These are phyloP conservation scores for Parastagonospora nodorum DNA, from an alignment of 2,329 filamentous ascomycete genomes.

Conservation along the genomic window DNA sequence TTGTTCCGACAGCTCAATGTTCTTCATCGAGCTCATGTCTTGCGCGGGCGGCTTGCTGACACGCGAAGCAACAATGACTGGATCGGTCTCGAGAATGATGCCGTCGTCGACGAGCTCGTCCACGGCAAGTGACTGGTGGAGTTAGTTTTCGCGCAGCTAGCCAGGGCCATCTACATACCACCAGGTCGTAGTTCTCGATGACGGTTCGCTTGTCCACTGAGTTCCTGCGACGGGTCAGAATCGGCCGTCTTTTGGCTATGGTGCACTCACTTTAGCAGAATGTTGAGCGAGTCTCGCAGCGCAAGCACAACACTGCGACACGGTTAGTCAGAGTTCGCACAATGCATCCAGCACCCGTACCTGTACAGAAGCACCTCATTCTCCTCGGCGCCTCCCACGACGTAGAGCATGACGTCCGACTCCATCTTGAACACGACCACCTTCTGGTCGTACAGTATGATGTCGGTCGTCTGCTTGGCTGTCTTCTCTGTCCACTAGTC, in stretches of 20 bases:
- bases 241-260: neutral
- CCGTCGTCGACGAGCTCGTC: constrained; percentile 75
- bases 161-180: constrained; percentile 49
- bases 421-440: constrained; percentile 98
- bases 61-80: constrained; percentile 87
- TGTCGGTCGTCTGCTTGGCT: constrained; percentile 91
- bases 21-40: constrained; percentile 85
- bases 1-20: constrained; percentile 94
- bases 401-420: constrained; percentile 94
- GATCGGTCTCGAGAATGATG: constrained; percentile 96
- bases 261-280: constrained; percentile 80
- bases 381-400: constrained; percentile 86
- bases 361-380: constrained; percentile 96
- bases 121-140: constrained; percentile 85
- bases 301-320: constrained; percentile 76
- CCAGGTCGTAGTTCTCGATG: constrained; percentile 97
- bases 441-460: constrained; percentile 96
- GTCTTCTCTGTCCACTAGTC: constrained; percentile 70
- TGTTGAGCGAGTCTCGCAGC: constrained; percentile 85
- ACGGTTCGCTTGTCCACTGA: constrained; percentile 97
- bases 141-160: constrained; percentile 71
- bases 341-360: constrained; percentile 11
- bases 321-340: constrained; percentile 12
- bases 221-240: constrained; percentile 63
- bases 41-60: constrained; percentile 91